Percentiles rank a stretch among this genome's conserved stretches.
Conservation (phyloP, 768 basidiomycete genomes). For the Tulasnella sp. region DNA sequence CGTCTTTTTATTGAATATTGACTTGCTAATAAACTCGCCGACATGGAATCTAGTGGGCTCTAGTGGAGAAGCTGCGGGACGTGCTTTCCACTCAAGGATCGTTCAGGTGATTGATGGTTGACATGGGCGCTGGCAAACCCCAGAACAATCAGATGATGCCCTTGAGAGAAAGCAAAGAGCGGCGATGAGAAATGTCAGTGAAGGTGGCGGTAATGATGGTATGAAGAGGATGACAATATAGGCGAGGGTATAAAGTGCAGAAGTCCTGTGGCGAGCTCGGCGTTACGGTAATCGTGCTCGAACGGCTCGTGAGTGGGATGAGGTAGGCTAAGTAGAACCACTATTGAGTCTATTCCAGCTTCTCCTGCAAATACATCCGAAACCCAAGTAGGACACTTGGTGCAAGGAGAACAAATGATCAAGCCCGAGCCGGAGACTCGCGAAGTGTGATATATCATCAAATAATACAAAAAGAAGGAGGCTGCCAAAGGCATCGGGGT, state of each 20-base stretch:
- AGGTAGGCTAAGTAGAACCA: neutral
- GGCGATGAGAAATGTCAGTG: conserved; percentile 1
- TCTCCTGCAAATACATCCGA: too few species aligned
- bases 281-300: conserved; percentile 28
- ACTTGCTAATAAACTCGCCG: too few species aligned
- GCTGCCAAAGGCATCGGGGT: too few species aligned
- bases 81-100: conserved; percentile 43
- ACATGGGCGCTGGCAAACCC: conserved; percentile 17
- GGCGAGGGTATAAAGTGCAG: conserved; percentile 76
- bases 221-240: conserved; percentile 31
- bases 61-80: conserved; percentile 74
- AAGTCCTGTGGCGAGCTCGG: conserved; percentile 56
- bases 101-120: conserved; percentile 14
- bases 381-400: too few species aligned
- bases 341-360: too few species aligned
- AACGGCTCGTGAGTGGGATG: conserved; percentile 2
- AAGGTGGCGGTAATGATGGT: neutral
- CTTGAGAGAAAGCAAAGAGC: neutral
- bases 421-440: too few species aligned
- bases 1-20: too few species aligned
- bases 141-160: conserved; percentile 7
- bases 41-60: too few species aligned
- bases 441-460: too few species aligned
- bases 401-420: too few species aligned
- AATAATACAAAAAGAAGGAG: too few species aligned